Evolutionary conservation across 2,329 filamentous ascomycete species (phyloP), one percentile per base, ranked within the genome.

Genomic region (Penicillium sp.): DNA sequence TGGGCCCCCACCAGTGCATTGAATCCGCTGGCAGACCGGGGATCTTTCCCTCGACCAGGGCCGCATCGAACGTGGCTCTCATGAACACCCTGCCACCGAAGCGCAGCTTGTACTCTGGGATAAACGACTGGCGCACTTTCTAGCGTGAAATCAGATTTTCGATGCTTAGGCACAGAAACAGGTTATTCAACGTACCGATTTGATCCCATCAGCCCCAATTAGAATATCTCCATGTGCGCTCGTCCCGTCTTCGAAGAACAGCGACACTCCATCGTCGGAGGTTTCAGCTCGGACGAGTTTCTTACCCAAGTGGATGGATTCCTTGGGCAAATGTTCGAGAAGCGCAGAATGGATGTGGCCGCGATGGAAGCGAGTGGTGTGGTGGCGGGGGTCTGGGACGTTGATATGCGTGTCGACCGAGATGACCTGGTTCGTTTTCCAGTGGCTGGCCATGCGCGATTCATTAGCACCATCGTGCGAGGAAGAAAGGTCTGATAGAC

Each of bases 201-300:
- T 81, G 51, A 86, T 81, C 45, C 85, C 85, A 69, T 86, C 84
- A 0, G 83, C 81, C 1, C 83, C 84, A 17, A 86, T 76, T 26
- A 85, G 67, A 46, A 85, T 69, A 64, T 86, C 82, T 0, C 81
- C 82, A 0, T 71, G 68, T 0, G 75, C 74, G 3, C 69, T 75
- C 0, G 76, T 79, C 6, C 81, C 83, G 66, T 86, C 84, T n/a
- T 76, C 71, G 66, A 86, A 86, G 29, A 67, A 67, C 0, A 85
- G 60, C 17, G 61, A 69, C 0, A 78, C 71, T 1, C 76, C 67
- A 47, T 71, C 54, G 0, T 70, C 68, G 17, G 76, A 70, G 6
- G 71, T 71, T 23, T 73, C 66, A 1, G 81, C 78, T 3, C 69
- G 74, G 8, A 71, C 53, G 9, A 82, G 77, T 15, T 74, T 72